A percentile compares a stretch with the other conserved stretches of the same genome.
Conservation (phyloP, 257 asterid species). For the Solanum chiquidenum region DNA sequence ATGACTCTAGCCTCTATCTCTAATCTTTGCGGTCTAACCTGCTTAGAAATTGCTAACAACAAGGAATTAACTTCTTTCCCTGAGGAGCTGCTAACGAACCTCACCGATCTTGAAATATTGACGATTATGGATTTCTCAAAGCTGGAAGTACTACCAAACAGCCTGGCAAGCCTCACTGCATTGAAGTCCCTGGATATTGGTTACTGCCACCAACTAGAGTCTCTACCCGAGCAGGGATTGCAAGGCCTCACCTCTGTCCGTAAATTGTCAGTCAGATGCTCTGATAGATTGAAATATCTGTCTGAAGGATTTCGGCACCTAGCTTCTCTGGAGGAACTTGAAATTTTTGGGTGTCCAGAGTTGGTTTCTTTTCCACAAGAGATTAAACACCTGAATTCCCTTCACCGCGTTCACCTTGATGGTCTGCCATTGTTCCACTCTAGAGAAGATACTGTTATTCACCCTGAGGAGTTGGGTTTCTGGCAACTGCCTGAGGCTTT, state of each 20-base stretch:
- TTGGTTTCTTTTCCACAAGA: not conserved
- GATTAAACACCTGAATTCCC: not conserved
- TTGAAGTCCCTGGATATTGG: not conserved
- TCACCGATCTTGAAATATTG: not conserved
- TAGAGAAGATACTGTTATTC: not conserved
- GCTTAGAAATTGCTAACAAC: not conserved
- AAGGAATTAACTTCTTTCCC: not conserved
- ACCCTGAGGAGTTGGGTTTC: not conserved
- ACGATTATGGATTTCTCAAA: not conserved
- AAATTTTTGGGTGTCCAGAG: not conserved
- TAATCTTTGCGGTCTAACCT: not conserved
- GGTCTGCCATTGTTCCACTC: not conserved
- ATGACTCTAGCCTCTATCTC: not conserved
- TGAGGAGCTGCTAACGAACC: not conserved
- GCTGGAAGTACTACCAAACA: not conserved
- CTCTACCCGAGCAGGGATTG: not conserved
- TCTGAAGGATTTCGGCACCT: not conserved
- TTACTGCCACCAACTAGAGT: not conserved
- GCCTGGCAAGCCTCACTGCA: not conserved
- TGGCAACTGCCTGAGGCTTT: not conserved
- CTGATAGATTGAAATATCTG: not conserved
- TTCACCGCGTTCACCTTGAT: not conserved
- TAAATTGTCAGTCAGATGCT: not conserved
- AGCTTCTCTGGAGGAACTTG: not conserved
- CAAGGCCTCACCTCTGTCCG: not conserved